Evolutionary conservation across 2,329 filamentous ascomycete species (phyloP).

Genomic region (Colletotrichum echinochloae): DNA sequence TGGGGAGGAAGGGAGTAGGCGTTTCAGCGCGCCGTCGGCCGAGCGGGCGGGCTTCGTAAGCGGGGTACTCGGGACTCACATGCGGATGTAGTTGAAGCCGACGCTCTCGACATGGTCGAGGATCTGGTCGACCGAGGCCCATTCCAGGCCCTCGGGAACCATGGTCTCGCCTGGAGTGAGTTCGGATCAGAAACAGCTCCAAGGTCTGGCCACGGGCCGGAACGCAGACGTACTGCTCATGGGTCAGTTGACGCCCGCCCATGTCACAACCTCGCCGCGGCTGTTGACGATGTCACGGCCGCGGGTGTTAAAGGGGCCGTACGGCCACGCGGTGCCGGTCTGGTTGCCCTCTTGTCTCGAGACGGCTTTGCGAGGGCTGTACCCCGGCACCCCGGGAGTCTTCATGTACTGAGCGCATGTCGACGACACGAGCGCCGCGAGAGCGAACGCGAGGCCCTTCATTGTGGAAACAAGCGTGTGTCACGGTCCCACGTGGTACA

Average conservation of each 20-base stretch:
- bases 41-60: not conserved
- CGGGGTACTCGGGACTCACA: constrained; percentile 44
- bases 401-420: constrained; percentile 34
- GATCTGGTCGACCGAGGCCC: constrained; percentile 62
- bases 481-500: not conserved
- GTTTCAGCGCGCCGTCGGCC: not conserved
- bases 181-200: constrained; percentile 67
- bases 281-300: constrained; percentile 54
- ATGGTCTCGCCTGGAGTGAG: constrained; percentile 66
- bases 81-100: constrained; percentile 66
- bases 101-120: constrained; percentile 62
- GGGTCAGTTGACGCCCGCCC: constrained; percentile 66
- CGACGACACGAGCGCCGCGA: constrained; percentile 31
- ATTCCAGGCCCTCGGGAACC: constrained; percentile 68
- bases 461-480: constrained; percentile 19
- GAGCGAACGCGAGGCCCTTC: constrained; percentile 25
- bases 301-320: constrained; percentile 53
- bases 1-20: constrained; percentile 24
- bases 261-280: constrained; percentile 52
- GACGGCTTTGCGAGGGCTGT: constrained; percentile 1
- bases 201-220: constrained; percentile 52
- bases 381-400: constrained; percentile 20
- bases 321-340: constrained; percentile 44
- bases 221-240: constrained; percentile 66
- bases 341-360: constrained; percentile 28